Evolutionary conservation across 108 stramenopile species (phyloP).

Genomic region (Conticribra guillardii): DNA sequence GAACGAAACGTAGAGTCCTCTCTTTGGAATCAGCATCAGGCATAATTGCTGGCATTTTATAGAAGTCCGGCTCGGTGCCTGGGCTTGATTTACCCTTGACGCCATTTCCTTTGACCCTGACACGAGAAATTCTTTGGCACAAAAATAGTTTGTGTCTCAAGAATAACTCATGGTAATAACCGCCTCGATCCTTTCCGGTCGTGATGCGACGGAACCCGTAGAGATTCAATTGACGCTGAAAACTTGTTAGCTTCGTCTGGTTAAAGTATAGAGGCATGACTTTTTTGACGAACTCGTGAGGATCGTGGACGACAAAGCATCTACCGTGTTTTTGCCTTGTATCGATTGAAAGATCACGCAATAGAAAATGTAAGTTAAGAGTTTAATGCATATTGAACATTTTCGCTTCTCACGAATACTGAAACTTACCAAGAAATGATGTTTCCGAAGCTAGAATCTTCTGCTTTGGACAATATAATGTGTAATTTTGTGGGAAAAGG

Average conservation of each 20-base stretch:
- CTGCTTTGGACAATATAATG: constrained; percentile 62
- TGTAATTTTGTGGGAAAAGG: constrained; percentile 75
- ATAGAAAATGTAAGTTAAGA: neutral
- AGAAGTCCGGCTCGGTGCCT: constrained; percentile 49
- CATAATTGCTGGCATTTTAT: constrained; percentile 37
- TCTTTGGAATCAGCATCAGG: neutral
- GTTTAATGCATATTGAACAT: neutral
- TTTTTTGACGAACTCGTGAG: constrained; percentile 65
- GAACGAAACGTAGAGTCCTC: no score
- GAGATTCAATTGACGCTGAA: constrained; percentile 90
- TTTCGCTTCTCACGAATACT: neutral
- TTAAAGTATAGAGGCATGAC: constrained; percentile 91
- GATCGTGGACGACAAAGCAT: constrained; percentile 74
- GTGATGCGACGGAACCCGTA: constrained; percentile 75
- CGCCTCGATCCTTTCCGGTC: constrained; percentile 68
- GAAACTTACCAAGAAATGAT: constrained; percentile 68
- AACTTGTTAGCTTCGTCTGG: constrained; percentile 82
- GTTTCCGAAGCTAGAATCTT: constrained; percentile 50
- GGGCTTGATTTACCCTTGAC: constrained; percentile 42
- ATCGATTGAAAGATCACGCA: neutral
- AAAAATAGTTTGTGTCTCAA: constrained; percentile 72
- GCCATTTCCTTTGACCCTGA: constrained; percentile 51
- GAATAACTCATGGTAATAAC: constrained; percentile 84
- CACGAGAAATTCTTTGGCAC: constrained; percentile 53
- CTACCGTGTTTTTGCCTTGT: constrained; percentile 67